Conservation (phyloP, 345 rosid genomes). For the Eucalyptus albens region DNA sequence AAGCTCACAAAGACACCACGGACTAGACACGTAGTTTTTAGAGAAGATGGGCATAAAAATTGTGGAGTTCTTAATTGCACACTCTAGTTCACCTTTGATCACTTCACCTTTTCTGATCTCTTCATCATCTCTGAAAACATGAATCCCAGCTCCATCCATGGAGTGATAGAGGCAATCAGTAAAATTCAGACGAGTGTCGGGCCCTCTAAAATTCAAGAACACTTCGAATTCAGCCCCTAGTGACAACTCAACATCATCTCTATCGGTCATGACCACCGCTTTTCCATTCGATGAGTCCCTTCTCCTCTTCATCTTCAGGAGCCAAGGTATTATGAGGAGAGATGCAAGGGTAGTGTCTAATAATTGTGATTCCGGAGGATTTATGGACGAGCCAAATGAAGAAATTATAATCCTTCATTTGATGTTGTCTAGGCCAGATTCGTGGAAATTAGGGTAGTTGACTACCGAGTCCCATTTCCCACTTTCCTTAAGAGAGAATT, state of each 20-base stretch:
- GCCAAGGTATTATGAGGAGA: background rate
- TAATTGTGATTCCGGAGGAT: background rate
- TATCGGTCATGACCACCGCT: background rate
- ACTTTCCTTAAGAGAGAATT: too few relatives aligned
- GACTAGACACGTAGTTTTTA: background rate
- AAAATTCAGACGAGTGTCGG: fast-evolving
- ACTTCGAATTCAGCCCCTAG: background rate
- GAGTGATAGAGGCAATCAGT: background rate
- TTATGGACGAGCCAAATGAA: background rate
- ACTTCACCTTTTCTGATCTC: background rate
- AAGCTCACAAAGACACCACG: background rate
- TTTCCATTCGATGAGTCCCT: background rate
- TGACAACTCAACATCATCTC: background rate
- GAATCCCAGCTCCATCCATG: background rate
- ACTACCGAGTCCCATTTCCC: too few relatives aligned
- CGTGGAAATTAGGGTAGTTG: too few relatives aligned
- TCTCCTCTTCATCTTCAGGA: background rate
- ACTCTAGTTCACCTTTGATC: background rate
- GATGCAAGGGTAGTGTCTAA: background rate
- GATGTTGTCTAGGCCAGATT: too few relatives aligned
- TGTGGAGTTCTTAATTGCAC: background rate
- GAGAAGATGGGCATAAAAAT: background rate
- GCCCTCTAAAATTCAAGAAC: background rate
- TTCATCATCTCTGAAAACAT: background rate
- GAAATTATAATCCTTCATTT: too few relatives aligned